Evolutionary conservation across 2,329 filamentous ascomycete species (phyloP).

Genomic region (Lomentospora prolificans): DNA sequence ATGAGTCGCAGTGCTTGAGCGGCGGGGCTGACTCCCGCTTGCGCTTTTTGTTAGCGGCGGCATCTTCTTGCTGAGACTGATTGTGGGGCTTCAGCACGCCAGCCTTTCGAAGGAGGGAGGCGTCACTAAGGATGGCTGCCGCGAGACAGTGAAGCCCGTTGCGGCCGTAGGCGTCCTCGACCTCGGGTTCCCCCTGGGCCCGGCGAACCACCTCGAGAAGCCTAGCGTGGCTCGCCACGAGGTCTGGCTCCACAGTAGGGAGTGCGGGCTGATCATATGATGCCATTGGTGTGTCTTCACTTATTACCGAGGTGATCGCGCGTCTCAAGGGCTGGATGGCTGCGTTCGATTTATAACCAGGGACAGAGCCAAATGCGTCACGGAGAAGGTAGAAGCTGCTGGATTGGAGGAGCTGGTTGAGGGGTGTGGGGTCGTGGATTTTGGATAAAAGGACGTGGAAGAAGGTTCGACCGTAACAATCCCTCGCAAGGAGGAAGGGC

Average conservation of each 20-base stretch:
- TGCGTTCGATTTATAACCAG: conserved; percentile 17
- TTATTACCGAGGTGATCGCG: conserved; percentile 13
- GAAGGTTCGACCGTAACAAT: conserved; percentile 42
- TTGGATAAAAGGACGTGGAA: conserved; percentile 33
- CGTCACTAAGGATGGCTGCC: conserved; percentile 35
- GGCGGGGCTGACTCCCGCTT: not conserved
- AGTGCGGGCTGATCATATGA: not conserved
- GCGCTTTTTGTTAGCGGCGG: conserved; percentile 3
- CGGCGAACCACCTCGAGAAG: conserved; percentile 14
- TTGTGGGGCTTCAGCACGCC: conserved; percentile 15
- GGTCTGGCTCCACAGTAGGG: conserved; percentile 7
- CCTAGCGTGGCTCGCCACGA: conserved; percentile 10
- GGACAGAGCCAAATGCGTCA: conserved; percentile 37
- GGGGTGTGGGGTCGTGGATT: not conserved
- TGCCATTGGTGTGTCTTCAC: not conserved
- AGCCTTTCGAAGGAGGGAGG: conserved; percentile 26
- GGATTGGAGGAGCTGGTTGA: conserved; percentile 22
- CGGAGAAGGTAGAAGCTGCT: conserved; percentile 23
- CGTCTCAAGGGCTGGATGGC: conserved; percentile 15
- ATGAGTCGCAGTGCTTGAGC: conserved; percentile 22
- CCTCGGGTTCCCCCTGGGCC: conserved; percentile 12
- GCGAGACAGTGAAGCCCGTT: conserved; percentile 52
- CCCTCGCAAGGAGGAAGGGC: conserved; percentile 21
- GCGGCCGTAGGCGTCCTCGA: conserved; percentile 33
- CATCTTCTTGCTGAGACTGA: conserved; percentile 14